Base-by-base conservation (phyloP, 352 stramenopile species). In the Phytophthora pini region DNA sequence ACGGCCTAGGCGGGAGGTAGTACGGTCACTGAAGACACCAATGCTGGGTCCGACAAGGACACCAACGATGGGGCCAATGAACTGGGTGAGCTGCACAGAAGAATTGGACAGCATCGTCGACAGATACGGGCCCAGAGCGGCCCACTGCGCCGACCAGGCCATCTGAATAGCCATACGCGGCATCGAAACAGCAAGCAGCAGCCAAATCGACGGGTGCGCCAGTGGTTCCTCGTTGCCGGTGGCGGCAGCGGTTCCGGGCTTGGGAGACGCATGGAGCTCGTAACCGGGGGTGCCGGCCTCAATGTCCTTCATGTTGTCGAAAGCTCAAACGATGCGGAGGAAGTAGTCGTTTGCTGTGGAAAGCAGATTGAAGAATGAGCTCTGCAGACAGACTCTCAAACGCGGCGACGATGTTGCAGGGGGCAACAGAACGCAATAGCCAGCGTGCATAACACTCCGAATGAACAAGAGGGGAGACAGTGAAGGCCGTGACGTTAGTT, bases 101-200 rank as follows among this genome's bases (percentile, higher is more conserved):
- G 46, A 81, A 38, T 69, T 72, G 15, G 71, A 41, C 41, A 86
- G 44, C 68, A 86, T 81, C 13, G 66, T 77, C 32, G 65, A 64
- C 22, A 86, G 61, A 55, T 80, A 79, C 4, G 77, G 77, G 1
- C 74, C 74, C n/a, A 86, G 38, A 47, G 73, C 77, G 4, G 64
- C 64, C 64, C 64, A 72, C 17, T 72, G 64, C 0, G 64, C 64
- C n/a, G 64, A 72, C 64, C 64, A 72, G 29, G 64, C 64, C 64
- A 72, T 72, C n/a, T 72, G 43, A 55, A 72, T 67, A 32, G 64
- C 64, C 64, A 72, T 72, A 68, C 64, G 64, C 17, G 64, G 64
- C 57, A 72, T 72, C 24, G 64, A 72, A 22, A 66, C 56, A 0
- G 63, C 63, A 9, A 71, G 49, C 20, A 71, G 34, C 49, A 71